These are phyloP conservation scores for Diospyros kaki DNA, from an alignment of 148 eudicot species.

Conservation along the genomic window DNA sequence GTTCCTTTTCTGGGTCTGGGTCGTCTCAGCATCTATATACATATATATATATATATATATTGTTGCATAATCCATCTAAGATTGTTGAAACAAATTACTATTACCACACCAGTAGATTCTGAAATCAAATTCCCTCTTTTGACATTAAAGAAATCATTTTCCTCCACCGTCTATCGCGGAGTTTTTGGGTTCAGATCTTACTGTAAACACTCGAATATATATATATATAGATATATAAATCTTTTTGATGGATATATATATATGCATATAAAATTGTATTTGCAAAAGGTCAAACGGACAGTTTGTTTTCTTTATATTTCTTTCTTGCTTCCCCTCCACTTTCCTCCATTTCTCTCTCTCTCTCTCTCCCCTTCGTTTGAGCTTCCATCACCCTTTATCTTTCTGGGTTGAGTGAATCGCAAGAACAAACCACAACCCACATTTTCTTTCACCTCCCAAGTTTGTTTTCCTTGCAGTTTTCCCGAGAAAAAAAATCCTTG, in stretches of 20 bases:
- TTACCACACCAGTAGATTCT: no score
- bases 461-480: neutral
- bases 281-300: constrained; percentile 13
- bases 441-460: neutral
- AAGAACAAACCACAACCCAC: constrained; percentile 13
- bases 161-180: no score
- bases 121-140: no score
- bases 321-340: constrained; percentile 24
- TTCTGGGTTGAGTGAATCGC: constrained; percentile 40
- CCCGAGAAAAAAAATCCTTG: neutral
- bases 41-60: no score
- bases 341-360: constrained; percentile 23
- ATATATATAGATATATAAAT: no score
- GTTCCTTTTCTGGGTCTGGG: no score
- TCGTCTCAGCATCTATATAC: no score
- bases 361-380: neutral
- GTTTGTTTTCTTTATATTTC: constrained; percentile 12
- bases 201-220: neutral
- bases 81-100: no score
- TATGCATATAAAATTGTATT: neutral
- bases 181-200: no score
- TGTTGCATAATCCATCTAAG: no score
- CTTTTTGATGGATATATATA: neutral
- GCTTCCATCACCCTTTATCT: constrained; percentile 1
- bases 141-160: no score